Evolutionary conservation across 2,329 filamentous ascomycete species (phyloP).

Genomic region (Teratosphaeria destructans): DNA sequence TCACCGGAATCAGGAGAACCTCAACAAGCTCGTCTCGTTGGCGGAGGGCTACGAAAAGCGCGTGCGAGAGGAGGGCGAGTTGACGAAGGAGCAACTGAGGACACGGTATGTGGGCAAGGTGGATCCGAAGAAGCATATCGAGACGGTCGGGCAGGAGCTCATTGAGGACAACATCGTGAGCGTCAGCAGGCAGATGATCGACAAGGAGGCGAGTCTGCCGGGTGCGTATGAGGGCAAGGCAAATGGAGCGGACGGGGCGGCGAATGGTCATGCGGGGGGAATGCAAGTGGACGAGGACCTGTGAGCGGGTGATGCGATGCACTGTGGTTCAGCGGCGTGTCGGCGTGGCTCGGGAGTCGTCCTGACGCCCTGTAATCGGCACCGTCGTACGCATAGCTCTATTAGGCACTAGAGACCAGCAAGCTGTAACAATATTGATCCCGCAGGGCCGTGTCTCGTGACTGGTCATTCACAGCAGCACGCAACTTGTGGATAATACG

Average conservation of each 20-base stretch:
- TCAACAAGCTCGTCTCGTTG: constrained; percentile 78
- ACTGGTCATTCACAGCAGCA: too few species aligned
- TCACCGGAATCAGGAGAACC: constrained; percentile 72
- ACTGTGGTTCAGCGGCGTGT: background rate
- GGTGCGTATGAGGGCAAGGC: background rate
- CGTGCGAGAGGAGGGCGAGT: constrained; percentile 95
- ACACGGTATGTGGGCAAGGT: constrained; percentile 98
- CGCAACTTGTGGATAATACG: too few species aligned
- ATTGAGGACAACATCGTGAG: constrained; percentile 99
- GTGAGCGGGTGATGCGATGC: background rate
- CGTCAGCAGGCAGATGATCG: constrained; percentile 98
- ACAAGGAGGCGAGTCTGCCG: constrained; percentile 67
- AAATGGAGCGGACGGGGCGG: background rate
- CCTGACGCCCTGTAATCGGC: background rate
- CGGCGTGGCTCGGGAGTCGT: too few species aligned
- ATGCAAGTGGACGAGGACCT: background rate
- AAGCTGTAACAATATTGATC: background rate
- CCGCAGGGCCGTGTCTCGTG: background rate
- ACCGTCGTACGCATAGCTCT: background rate
- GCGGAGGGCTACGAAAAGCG: constrained; percentile 97
- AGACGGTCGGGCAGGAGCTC: constrained; percentile 88
- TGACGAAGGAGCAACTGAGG: constrained; percentile 95
- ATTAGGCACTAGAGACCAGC: background rate
- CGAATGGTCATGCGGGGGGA: background rate
- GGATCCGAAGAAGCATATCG: constrained; percentile 97